Percentiles rank a stretch among this genome's conserved stretches.
Evolutionary conservation across 73 alveolate species (phyloP).

Genomic region (Loxodes magnus): DNA sequence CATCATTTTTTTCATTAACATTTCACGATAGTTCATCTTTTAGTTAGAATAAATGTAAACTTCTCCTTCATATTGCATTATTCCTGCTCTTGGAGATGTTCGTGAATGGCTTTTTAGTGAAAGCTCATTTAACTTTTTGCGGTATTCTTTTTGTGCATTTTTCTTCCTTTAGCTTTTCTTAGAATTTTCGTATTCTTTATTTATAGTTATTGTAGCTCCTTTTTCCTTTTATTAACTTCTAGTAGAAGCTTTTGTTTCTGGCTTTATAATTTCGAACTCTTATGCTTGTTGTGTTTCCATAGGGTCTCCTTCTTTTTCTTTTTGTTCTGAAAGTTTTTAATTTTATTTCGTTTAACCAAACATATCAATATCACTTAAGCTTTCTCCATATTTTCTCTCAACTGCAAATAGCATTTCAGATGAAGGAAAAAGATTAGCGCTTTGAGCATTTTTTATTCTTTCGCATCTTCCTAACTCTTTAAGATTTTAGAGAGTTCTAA

Average conservation of each 20-base stretch:
- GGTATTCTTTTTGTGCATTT: not conserved
- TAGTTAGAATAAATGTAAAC: slow-evolving; percentile 48
- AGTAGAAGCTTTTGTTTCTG: not conserved
- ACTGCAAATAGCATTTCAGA: slow-evolving; percentile 21
- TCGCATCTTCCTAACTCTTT: slow-evolving; percentile 51
- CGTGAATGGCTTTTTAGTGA: slow-evolving; percentile 2
- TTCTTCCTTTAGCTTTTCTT: not conserved
- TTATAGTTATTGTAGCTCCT: not conserved
- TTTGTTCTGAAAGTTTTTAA: not conserved
- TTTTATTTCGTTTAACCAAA: slow-evolving; percentile 18
- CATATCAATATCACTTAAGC: slow-evolving; percentile 39
- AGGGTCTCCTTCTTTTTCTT: not conserved
- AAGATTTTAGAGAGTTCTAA: slow-evolving; percentile 43
- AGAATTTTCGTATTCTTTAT: not conserved
- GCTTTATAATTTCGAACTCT: not conserved
- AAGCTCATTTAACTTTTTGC: slow-evolving; percentile 14
- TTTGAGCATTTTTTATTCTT: slow-evolving; percentile 40
- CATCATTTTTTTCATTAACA: slow-evolving; percentile 39
- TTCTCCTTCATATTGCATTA: slow-evolving; percentile 17
- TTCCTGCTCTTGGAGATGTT: slow-evolving; percentile 6
- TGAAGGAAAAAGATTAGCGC: slow-evolving; percentile 38
- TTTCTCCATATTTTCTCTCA: slow-evolving; percentile 66
- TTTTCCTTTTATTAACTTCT: too few relatives aligned
- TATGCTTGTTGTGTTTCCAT: not conserved
- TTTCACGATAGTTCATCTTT: slow-evolving; percentile 31